Evolutionary conservation across 768 basidiomycete genomes (phyloP).

Genomic region (Agrocybe chaxingu): DNA sequence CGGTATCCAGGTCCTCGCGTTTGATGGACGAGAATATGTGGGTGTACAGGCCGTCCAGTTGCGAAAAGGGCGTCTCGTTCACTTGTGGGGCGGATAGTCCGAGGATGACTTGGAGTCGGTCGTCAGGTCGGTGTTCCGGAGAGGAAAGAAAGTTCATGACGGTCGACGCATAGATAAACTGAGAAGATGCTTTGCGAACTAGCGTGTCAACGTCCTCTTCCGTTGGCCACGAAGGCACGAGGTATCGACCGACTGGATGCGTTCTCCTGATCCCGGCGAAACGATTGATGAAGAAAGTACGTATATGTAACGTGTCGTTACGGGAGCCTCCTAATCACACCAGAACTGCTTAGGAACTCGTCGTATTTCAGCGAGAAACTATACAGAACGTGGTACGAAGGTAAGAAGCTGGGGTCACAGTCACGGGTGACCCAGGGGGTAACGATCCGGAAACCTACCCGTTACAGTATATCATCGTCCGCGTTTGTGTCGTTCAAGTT

Average conservation of each 20-base stretch:
- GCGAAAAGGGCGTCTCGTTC: neutral
- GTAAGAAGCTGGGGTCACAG: no score
- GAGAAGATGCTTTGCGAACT: neutral
- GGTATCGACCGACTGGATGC: neutral
- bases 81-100: neutral
- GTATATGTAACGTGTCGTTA: no score
- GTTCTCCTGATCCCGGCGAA: neutral
- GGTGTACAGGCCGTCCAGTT: neutral
- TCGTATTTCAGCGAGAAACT: no score
- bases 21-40: neutral
- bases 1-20: neutral
- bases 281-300: neutral
- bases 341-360: no score
- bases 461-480: neutral
- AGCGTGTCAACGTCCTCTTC: neutral
- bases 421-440: no score
- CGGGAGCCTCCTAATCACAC: no score
- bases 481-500: neutral
- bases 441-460: no score
- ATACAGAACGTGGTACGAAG: no score
- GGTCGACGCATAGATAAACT: neutral
- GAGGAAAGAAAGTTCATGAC: neutral
- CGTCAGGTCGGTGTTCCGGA: neutral
- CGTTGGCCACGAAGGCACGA: neutral
- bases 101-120: neutral